Conservation (phyloP, 2,329 filamentous ascomycete species). For the Aspergillus transmontanensis region DNA sequence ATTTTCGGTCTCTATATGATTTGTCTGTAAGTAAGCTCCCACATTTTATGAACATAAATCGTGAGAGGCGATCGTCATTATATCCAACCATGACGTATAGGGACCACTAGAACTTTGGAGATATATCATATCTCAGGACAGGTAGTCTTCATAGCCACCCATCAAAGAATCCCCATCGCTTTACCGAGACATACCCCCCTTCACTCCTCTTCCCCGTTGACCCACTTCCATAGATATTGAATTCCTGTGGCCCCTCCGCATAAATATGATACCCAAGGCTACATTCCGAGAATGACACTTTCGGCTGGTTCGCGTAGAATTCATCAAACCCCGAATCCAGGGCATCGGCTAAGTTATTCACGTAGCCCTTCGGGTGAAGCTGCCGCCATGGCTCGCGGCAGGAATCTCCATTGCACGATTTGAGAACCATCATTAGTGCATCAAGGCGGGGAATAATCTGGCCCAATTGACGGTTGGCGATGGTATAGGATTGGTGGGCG, state of each 20-base stretch:
- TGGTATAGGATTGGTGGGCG: conserved; percentile 11
- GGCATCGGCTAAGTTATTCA: conserved; percentile 56
- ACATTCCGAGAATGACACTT: conserved; percentile 57
- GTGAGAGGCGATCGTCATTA: too few species aligned
- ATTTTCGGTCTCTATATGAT: too few species aligned
- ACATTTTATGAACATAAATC: too few species aligned
- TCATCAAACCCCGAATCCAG: conserved; percentile 51
- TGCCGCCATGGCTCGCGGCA: conserved; percentile 61
- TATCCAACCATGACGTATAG: too few species aligned
- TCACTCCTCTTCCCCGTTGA: conserved; percentile 11
- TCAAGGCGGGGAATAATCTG: conserved; percentile 58
- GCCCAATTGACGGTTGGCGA: conserved; percentile 22
- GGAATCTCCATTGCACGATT: conserved; percentile 58
- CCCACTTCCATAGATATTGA: conserved; percentile 21
- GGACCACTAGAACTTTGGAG: too few species aligned
- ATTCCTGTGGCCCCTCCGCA: conserved; percentile 57
- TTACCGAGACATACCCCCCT: neutral
- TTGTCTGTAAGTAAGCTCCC: too few species aligned
- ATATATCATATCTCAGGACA: too few species aligned
- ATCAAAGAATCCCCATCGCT: neutral
- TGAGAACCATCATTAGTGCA: conserved; percentile 61
- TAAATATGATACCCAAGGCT: conserved; percentile 59
- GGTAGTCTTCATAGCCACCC: neutral
- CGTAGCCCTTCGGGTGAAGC: conserved; percentile 57
- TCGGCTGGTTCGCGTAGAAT: conserved; percentile 56